Evolutionary conservation across 352 stramenopile genomes (phyloP).

Genomic region (Globisporangium camurandrum): DNA sequence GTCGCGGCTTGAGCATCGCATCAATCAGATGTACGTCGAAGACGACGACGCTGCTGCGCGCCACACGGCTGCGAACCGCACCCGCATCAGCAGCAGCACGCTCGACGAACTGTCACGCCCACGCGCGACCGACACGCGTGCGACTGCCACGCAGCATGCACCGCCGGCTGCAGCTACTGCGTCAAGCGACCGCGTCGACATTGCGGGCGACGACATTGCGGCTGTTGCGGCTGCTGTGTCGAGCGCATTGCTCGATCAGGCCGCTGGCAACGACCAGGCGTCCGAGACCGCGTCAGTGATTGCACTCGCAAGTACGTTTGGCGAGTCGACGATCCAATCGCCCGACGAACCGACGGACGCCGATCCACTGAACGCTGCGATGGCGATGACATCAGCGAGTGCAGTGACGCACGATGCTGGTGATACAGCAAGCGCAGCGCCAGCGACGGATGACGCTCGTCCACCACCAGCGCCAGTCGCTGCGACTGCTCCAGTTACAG

Average conservation of each 20-base stretch:
- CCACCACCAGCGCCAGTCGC: too few species aligned
- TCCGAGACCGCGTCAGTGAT: conserved; percentile 71
- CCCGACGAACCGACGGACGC: conserved; percentile 47
- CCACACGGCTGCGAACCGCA: not conserved
- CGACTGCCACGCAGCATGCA: not conserved
- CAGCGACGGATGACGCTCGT: not conserved
- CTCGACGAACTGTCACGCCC: not conserved
- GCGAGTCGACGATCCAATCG: conserved; percentile 72
- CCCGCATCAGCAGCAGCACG: not conserved
- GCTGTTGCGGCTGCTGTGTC: not conserved
- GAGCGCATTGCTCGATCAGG: conserved; percentile 7
- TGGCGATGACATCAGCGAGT: conserved; percentile 26
- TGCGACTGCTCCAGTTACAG: too few species aligned
- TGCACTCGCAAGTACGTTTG: conserved; percentile 77
- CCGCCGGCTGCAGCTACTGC: not conserved
- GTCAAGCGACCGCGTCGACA: not conserved
- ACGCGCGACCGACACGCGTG: not conserved
- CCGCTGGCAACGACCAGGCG: conserved; percentile 16
- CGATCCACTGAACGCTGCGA: conserved; percentile 40
- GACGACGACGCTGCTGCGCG: conserved; percentile 19
- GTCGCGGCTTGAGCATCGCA: conserved; percentile 65
- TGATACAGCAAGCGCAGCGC: conserved; percentile 10
- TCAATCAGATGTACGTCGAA: conserved; percentile 38
- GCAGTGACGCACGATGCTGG: conserved; percentile 17
- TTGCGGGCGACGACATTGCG: too few species aligned